Conservation (phyloP, 1,139 yeast species). For the Cylindricascospora bacillispora region DNA sequence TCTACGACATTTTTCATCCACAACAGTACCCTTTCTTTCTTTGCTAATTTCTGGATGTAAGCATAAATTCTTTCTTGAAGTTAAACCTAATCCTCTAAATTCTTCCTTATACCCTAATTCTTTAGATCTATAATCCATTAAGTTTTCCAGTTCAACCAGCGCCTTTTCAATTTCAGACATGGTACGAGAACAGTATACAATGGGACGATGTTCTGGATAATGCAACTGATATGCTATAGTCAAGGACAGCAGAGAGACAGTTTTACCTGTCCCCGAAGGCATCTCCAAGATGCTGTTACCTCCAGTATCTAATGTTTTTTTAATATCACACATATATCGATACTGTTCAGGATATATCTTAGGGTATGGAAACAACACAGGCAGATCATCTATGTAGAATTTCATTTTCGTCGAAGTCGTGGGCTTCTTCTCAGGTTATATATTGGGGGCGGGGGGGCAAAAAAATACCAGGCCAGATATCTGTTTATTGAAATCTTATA, state of each 20-base stretch:
- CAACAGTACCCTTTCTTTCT: slow-evolving; percentile 85
- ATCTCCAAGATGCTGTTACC: slow-evolving; percentile 96
- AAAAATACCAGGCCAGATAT: neutral
- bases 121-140: slow-evolving; percentile 75
- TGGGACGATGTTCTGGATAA: slow-evolving; percentile 88
- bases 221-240: slow-evolving; percentile 94
- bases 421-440: neutral
- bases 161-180: slow-evolving; percentile 99
- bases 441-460: neutral
- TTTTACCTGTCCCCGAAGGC: slow-evolving; percentile 99
- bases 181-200: slow-evolving; percentile 96
- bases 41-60: slow-evolving; percentile 78
- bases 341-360: slow-evolving; percentile 96
- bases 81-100: slow-evolving; percentile 84
- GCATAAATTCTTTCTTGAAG: slow-evolving; percentile 89
- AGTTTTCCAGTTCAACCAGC: slow-evolving; percentile 73
- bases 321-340: slow-evolving; percentile 93
- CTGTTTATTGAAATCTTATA: neutral
- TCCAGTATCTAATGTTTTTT: slow-evolving; percentile 86
- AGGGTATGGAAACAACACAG: slow-evolving; percentile 95
- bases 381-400: slow-evolving; percentile 87
- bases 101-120: slow-evolving; percentile 79
- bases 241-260: slow-evolving; percentile 77
- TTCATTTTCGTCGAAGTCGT: slow-evolving; percentile 14
- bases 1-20: slow-evolving; percentile 91